Percentiles rank a stretch among this genome's conserved stretches.
Evolutionary conservation across 225 moss, liverwort and hornwort species (phyloP).

Genomic region (Physcomitrium patens): DNA sequence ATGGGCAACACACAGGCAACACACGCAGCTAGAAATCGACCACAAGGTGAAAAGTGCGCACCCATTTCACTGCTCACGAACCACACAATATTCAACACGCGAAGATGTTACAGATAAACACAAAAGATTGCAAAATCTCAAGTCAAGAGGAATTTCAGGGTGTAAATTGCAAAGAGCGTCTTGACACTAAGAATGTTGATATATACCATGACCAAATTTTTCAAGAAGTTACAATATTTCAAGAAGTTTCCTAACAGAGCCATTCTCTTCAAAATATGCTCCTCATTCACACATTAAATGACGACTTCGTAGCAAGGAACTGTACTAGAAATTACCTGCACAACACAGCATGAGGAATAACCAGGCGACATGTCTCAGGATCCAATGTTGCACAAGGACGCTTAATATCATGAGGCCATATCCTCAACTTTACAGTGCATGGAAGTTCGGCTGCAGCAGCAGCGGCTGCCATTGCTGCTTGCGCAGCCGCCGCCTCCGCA

Average conservation of each 20-base stretch:
- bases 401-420: constrained; percentile 98
- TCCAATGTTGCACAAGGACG: constrained; percentile 86
- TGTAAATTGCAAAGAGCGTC: constrained; percentile 2
- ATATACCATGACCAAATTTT: neutral
- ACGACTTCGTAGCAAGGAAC: neutral
- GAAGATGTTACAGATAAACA: constrained; percentile 27
- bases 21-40: constrained; percentile 96
- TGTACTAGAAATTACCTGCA: constrained; percentile 70
- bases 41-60: constrained; percentile 99
- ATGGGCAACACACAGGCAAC: constrained; percentile 94
- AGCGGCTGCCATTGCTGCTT: constrained; percentile 77
- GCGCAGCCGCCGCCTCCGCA: constrained; percentile 78
- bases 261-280: neutral
- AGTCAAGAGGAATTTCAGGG: neutral
- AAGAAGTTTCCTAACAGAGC: neutral
- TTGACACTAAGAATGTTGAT: neutral
- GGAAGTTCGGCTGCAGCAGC: constrained; percentile 88
- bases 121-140: constrained; percentile 14
- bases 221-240: neutral
- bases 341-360: constrained; percentile 96
- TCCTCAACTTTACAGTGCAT: constrained; percentile 98
- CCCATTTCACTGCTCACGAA: constrained; percentile 92
- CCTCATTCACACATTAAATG: neutral
- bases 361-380: constrained; percentile 86
- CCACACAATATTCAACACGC: constrained; percentile 30